Conservation (phyloP, 169 alveolate species). For the Condylostoma magnum region DNA sequence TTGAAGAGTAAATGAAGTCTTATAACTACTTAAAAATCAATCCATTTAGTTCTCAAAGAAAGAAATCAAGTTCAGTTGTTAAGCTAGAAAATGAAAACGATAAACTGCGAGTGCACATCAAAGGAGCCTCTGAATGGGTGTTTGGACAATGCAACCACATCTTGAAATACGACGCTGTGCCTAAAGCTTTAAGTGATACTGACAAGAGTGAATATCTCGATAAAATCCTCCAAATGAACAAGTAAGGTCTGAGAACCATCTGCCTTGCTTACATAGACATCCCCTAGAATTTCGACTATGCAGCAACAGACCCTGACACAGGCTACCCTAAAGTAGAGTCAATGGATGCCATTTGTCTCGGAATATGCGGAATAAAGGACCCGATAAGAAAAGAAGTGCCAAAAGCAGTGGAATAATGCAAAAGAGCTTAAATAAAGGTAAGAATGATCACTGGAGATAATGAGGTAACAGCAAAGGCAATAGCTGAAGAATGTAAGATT, state of each 20-base stretch:
- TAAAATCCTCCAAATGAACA: conserved; percentile 67
- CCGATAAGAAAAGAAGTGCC: conserved; percentile 86
- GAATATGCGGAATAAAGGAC: conserved; percentile 84
- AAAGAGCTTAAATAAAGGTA: conserved; percentile 84
- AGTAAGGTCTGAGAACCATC: conserved; percentile 77
- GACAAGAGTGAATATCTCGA: conserved; percentile 39
- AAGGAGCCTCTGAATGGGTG: conserved; percentile 84
- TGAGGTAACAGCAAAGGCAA: conserved; percentile 81
- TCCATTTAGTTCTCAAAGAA: conserved; percentile 64
- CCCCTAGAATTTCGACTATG: conserved; percentile 37
- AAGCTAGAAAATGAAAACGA: conserved; percentile 6
- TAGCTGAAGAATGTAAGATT: conserved; percentile 85
- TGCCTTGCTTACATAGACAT: conserved; percentile 83
- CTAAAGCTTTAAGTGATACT: conserved; percentile 1
- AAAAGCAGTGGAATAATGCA: conserved; percentile 77
- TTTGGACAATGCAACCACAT: conserved; percentile 25
- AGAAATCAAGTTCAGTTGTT: conserved; percentile 49
- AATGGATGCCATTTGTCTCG: conserved; percentile 63
- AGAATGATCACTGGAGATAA: conserved; percentile 93
- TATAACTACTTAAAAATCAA: conserved; percentile 25
- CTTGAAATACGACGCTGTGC: neutral
- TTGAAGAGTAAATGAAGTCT: conserved; percentile 33
- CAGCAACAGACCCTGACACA: conserved; percentile 36
- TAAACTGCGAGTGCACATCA: conserved; percentile 50
- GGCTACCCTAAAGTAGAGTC: conserved; percentile 41